Percentiles rank a stretch among this genome's conserved stretches.
phyloP scores from a whole-genome alignment of 163 green algal genomes.

The Prototheca cutis region DNA sequence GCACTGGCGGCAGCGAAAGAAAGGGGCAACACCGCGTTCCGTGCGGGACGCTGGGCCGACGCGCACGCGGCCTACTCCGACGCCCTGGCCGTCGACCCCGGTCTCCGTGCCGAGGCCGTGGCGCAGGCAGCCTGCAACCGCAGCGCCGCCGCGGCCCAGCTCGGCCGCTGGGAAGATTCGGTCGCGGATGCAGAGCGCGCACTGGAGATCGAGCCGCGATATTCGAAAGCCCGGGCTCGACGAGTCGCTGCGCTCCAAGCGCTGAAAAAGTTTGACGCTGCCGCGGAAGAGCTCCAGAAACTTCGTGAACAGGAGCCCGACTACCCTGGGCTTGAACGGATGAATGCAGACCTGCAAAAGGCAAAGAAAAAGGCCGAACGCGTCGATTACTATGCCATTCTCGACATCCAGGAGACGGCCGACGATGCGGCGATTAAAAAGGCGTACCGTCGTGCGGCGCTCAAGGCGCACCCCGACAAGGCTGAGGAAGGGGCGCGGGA shows the following conservation, averaged over 20 bases:
- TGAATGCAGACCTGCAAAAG: slow-evolving; percentile 23
- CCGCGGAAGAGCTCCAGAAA: slow-evolving; percentile 25
- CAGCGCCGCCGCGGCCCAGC: slow-evolving; percentile 21
- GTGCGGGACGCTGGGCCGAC: slow-evolving; percentile 21
- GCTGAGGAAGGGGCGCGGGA: slow-evolving; percentile 10
- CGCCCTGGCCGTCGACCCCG: slow-evolving; percentile 21
- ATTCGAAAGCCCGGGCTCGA: slow-evolving; percentile 29
- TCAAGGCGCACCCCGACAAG: slow-evolving; percentile 46
- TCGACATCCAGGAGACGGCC: slow-evolving; percentile 19
- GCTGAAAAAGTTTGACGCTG: slow-evolving; percentile 4
- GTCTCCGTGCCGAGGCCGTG: slow-evolving; percentile 22
- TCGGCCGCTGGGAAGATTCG: slow-evolving; percentile 21
- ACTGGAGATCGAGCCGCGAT: slow-evolving; percentile 21
- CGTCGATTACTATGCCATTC: slow-evolving; percentile 40
- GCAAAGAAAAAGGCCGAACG: slow-evolving; percentile 37
- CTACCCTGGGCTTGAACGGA: slow-evolving; percentile 12
- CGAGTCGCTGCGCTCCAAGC: slow-evolving; percentile 7
- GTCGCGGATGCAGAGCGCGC: slow-evolving; percentile 31
- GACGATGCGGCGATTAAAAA: slow-evolving; percentile 29
- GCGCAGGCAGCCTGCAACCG: slow-evolving; percentile 23
- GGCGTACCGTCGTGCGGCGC: slow-evolving; percentile 30
- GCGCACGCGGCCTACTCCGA: slow-evolving; percentile 30
- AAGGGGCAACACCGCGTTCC: slow-evolving; percentile 33
- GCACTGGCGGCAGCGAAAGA: slow-evolving; percentile 26
- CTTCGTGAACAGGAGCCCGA: slow-evolving; percentile 20